These are phyloP conservation scores for Yamadazyma friedrichii DNA, from an alignment of 1,139 yeast genomes.

Conservation along the genomic window DNA sequence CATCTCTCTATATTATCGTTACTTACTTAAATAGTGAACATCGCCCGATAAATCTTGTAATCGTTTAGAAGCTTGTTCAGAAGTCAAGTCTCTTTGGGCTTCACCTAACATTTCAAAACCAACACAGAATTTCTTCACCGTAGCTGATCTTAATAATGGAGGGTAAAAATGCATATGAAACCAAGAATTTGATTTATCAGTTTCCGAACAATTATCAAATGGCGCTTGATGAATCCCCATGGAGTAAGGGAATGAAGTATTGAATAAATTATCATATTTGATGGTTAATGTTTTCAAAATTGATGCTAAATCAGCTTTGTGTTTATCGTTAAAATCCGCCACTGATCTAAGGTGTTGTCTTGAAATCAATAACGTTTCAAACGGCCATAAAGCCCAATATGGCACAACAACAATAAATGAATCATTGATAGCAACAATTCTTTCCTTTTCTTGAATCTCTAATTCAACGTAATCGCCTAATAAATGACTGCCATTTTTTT, in stretches of 20 bases:
- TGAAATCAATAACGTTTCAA: constrained; percentile 64
- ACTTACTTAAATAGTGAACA: constrained; percentile 29
- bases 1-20: neutral
- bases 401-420: constrained; percentile 73
- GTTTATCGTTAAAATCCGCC: constrained; percentile 47
- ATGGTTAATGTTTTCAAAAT: constrained; percentile 55
- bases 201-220: constrained; percentile 36
- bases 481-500: constrained; percentile 47
- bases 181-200: constrained; percentile 50
- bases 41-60: constrained; percentile 46
- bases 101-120: constrained; percentile 81
- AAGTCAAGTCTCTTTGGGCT: constrained; percentile 75
- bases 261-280: constrained; percentile 70
- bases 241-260: constrained; percentile 72
- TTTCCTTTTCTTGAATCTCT: constrained; percentile 50
- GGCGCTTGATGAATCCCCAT: constrained; percentile 83
- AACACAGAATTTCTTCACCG: constrained; percentile 73
- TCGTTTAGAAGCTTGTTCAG: constrained; percentile 70
- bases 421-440: constrained; percentile 61
- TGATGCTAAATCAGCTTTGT: constrained; percentile 56
- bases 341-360: constrained; percentile 55
- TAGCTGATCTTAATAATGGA: constrained; percentile 70
- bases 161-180: constrained; percentile 81
- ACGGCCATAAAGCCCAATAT: constrained; percentile 86
- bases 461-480: constrained; percentile 64